Evolutionary conservation across 2,329 filamentous ascomycete species (phyloP), one percentile per base, ranked within the genome.

Genomic region (Huntiella bhutanensis): DNA sequence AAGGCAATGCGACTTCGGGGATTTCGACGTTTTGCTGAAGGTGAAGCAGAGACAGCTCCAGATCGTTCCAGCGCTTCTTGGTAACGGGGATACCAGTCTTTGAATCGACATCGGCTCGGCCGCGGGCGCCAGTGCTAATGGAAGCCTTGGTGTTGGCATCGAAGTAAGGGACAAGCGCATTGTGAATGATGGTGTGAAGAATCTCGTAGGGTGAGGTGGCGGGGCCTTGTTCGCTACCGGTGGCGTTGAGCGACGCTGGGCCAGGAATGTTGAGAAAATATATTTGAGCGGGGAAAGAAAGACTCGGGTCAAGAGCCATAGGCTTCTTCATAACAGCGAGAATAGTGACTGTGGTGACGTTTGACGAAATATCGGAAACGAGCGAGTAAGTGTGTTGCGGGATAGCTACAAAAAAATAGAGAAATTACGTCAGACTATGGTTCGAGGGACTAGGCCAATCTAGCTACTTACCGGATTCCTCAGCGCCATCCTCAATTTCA

Each of bases 11-110:
- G 44, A 96, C 73, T 55, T 93, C 85, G 15, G 91, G 91, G 45
- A 99, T 96, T 62, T 98, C 92, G 47, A 94, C 86, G 62, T 98
- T 96, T 62, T 98, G 87, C 62, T 95, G 87, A 46, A 98, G 69
- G 57, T 98, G 88, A 49, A 86, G 71, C 56, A 99, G 67, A 54
- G 82, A 91, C 55, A 94, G 70, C 60, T 94, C 87, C 54, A 99
- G 65, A 60, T 99, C 92, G 43, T 88, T 91, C 60, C 96, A 80
- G 57, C 86, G 84, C 73, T 94, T 94, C 69, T 94, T 94, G 15
- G 91, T 88, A n/a, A 88, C 85, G 12, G 91, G 86, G 52, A 98
- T 87, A 50, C 91, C 91, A 13, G 85, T 93, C 66, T 93, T 92
- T 39, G 83, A 78, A 57, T 96, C 91, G 43, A 83, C 77, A 56